Base-by-base conservation (phyloP, 163 green algal species). In the Chlamydomonas reinhardtii region DNA sequence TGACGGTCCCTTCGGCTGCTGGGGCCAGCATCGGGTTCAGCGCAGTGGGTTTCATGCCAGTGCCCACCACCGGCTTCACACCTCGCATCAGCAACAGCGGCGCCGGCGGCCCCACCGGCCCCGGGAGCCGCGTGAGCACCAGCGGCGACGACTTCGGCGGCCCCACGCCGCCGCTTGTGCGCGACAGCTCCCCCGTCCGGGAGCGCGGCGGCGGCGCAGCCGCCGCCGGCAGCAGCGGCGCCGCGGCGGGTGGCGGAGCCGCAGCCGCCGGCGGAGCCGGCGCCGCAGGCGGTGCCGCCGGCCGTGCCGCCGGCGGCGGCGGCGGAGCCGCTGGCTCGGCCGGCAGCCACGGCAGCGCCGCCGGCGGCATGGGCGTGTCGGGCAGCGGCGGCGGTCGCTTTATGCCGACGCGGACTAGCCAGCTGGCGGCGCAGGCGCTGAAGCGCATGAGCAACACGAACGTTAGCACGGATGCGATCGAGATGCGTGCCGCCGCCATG, bases 401-500 rank as follows among this genome's bases (percentile, higher is more conserved):
- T 19, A 54, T 71, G 32, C 70, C 74, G 15, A 81, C 73, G 54
- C 69, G 80, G 27, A 74, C 80, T 4, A 86, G 80, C 35, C 48
- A 72, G 22, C 52, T 74, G 35, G 84, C 75, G 64, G 73, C 73
- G 19, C 4, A 69, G 65, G 66, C 78, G 24, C 68, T 86, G 43
- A 75, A 89, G 69, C 66, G 66, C 31, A 79, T 75, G 37, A 78
- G 48, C 35, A 15, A 29, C 37, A 56, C 31, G 19, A 73, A 48
- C 11, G 52, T 72, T 0, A 84, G 77, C 66, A 76, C 68, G 70
- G 82, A 76, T 70, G 77, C 85, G 34, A 43, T 90, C 17, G 39
- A 62, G 62, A 68, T 87, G 24, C 75, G 83, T 4, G 90, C 92
- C 24, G 82, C 88, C 27, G 75, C 75, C 31, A 92, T 95, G 89